phyloP scores from a whole-genome alignment of 176 grass and related monocot species.

The Carex pumila region DNA sequence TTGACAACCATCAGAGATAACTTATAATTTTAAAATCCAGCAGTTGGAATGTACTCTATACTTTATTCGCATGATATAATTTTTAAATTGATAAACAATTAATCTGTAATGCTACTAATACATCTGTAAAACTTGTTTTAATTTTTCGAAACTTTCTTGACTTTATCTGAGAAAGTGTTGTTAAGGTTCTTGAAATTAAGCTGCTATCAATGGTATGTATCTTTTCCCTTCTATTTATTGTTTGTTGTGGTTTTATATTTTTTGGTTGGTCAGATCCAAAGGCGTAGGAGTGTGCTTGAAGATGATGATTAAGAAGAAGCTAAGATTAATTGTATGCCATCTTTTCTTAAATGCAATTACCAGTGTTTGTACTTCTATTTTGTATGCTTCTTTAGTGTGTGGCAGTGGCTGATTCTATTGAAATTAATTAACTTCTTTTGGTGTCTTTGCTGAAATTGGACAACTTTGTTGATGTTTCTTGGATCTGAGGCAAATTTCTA shows the following conservation, averaged over 20 bases:
- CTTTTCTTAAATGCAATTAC: background rate
- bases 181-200: background rate
- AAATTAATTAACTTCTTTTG: background rate
- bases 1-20: background rate
- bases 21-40: background rate
- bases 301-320: constrained; percentile 50
- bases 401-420: background rate
- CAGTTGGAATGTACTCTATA: background rate
- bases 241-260: background rate
- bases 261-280: constrained; percentile 62
- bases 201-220: background rate
- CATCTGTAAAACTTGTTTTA: background rate
- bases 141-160: background rate
- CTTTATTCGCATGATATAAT: background rate
- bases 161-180: background rate
- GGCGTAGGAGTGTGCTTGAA: constrained; percentile 61
- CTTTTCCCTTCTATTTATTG: background rate
- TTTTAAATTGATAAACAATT: background rate
- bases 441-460: background rate
- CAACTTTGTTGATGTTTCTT: background rate
- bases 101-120: no score
- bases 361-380: background rate
- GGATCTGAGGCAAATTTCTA: background rate
- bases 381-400: background rate
- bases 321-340: background rate